Evolutionary conservation across 164 flowering plant genomes (phyloP), one percentile per base, ranked within the genome.

Genomic region (Tinospora cordifolia): DNA sequence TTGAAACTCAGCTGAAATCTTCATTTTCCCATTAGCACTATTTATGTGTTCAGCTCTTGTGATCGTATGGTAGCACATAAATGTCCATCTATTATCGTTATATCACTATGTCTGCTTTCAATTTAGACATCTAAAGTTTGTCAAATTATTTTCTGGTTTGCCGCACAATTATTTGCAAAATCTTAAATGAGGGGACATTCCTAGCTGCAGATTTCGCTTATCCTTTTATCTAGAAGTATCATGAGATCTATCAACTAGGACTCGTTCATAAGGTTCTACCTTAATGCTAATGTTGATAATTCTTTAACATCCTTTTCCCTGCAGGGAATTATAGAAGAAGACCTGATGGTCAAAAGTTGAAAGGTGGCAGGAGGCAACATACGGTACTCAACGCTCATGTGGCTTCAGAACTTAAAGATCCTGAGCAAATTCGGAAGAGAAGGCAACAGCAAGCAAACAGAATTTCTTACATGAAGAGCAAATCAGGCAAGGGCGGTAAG

Each of bases 341-440:
- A 39, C 81, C 80, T 44, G 74, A 74, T 66, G 73, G 64, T 63
- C 66, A 85, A 72, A 77, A 75, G 36, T 82, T 82, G 63, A 82
- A 77, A 72, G 89, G 92, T 9, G 76, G 88, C 40, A 82, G 65
- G 72, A 79, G 78, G 40, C 72, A 75, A 63, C 78, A 65, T 1
- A 58, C 75, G 0, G 67, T 90, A 44, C 92, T 90, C n/a, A 94
- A 94, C 69, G 90, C 96, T 19, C 86, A 90, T 62, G 84, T 92
- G 51, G 92, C 83, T 58, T 85, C 96, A 62, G 98, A 94, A 75
- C 84, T 92, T 26, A 90, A 81, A 77, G 81, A 85, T 74, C 77
- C 81, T 15, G 92, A 94, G 11, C 98, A 94, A 76, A 88, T 94
- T 54, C 76, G 93, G 27, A 94, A 90, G 75, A 85, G 79, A 65